Percentiles rank a stretch among this genome's conserved stretches.
phyloP scores from a whole-genome alignment of 1,284 basidiomycete genomes.

The Takashimella koratensis region DNA sequence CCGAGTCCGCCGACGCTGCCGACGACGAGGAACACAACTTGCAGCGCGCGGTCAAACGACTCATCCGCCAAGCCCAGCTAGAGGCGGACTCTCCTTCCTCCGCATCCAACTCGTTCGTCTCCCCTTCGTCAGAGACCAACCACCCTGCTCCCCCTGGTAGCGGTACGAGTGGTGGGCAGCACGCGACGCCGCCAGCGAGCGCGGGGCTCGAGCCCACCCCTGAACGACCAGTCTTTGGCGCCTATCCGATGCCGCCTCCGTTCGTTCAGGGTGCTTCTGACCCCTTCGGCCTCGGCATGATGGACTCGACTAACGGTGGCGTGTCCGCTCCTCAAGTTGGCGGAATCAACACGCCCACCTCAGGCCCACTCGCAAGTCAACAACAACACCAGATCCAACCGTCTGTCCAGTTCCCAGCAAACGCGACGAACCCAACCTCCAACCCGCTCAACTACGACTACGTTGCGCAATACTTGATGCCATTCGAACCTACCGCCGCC shows the following conservation, averaged over 20 bases:
- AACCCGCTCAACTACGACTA: not conserved
- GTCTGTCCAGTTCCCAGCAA: not conserved
- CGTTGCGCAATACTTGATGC: not conserved
- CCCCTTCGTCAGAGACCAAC: slow-evolving; percentile 8
- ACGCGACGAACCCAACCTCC: not conserved
- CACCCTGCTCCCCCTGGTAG: slow-evolving; percentile 1
- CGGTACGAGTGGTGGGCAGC: slow-evolving; percentile 2
- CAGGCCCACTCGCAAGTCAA: too few relatives aligned
- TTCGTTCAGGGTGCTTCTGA: not conserved
- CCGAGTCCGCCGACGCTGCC: slow-evolving; percentile 15
- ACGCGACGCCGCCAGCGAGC: not conserved
- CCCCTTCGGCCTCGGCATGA: not conserved
- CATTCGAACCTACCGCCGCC: not conserved
- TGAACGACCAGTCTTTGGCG: slow-evolving; percentile 42
- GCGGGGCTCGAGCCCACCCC: slow-evolving; percentile 22
- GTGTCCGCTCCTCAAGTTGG: not conserved
- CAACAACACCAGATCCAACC: not conserved
- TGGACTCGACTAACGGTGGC: not conserved
- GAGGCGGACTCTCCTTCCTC: slow-evolving; percentile 36
- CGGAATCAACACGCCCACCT: not conserved
- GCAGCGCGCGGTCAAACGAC: slow-evolving; percentile 48
- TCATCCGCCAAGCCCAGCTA: slow-evolving; percentile 45
- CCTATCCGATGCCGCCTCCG: slow-evolving; percentile 41
- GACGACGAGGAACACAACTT: slow-evolving; percentile 43
- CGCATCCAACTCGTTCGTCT: slow-evolving; percentile 14